phyloP scores from a whole-genome alignment of 2,329 filamentous ascomycete genomes.

The Fusarium chlamydosporum region DNA sequence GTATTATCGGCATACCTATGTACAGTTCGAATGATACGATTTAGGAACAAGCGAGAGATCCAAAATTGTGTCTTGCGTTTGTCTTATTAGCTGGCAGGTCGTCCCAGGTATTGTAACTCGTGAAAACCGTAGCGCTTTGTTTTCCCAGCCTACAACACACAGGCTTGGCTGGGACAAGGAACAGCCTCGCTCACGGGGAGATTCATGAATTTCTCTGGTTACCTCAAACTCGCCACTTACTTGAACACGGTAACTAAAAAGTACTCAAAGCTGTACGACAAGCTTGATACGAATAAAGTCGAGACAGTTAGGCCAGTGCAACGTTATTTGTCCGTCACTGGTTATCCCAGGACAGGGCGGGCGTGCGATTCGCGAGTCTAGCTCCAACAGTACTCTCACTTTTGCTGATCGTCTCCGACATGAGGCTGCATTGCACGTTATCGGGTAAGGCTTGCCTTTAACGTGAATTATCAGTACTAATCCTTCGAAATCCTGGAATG shows the following conservation, averaged over 20 bases:
- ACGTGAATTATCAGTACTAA: constrained; percentile 2
- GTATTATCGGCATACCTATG: background rate
- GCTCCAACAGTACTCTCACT: background rate
- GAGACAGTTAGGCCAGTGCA: constrained; percentile 3
- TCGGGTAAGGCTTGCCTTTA: constrained; percentile 3
- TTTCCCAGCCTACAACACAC: background rate
- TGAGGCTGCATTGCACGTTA: constrained; percentile 10
- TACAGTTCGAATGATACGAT: background rate
- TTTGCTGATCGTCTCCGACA: background rate
- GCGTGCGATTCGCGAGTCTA: background rate
- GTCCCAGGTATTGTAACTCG: background rate
- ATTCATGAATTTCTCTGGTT: background rate
- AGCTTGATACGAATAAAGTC: constrained; percentile 1
- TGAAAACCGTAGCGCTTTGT: background rate
- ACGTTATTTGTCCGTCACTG: constrained; percentile 10
- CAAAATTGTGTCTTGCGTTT: background rate
- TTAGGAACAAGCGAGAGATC: background rate
- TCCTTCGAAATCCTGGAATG: background rate
- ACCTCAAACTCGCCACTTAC: background rate
- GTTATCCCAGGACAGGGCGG: constrained; percentile 11
- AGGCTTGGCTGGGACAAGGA: background rate
- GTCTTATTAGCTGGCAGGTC: background rate
- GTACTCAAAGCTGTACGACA: constrained; percentile 1
- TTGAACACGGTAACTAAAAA: background rate
- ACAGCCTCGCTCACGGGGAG: background rate